phyloP scores from a whole-genome alignment of 2,329 filamentous ascomycete species.

The Penicillium sp. region DNA sequence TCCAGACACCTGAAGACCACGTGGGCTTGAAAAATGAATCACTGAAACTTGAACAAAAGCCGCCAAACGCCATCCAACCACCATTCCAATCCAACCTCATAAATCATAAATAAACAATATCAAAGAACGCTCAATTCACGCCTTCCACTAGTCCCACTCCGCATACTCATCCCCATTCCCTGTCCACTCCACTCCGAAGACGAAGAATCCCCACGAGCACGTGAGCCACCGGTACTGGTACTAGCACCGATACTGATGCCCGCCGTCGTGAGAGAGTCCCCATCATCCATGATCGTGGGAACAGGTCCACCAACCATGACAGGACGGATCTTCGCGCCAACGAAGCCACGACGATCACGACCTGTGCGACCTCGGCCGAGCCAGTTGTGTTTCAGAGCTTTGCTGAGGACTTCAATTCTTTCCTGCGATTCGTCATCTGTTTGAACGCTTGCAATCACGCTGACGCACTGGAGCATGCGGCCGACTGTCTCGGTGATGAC shows the following conservation, averaged over 20 bases:
- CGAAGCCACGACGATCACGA: conserved; percentile 83
- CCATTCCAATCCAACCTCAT: conserved; percentile 2
- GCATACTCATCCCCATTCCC: conserved; percentile 20
- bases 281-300: conserved; percentile 24
- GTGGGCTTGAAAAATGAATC: neutral
- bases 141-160: conserved; percentile 19
- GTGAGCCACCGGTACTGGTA: conserved; percentile 23
- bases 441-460: conserved; percentile 77
- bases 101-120: conserved; percentile 1
- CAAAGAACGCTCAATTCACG: conserved; percentile 34
- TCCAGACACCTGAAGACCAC: neutral
- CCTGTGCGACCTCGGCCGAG: conserved; percentile 86
- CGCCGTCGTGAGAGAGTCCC: conserved; percentile 23
- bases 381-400: conserved; percentile 95
- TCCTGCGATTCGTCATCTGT: conserved; percentile 70
- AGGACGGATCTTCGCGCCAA: conserved; percentile 61
- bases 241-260: conserved; percentile 25
- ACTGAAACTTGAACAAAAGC: neutral
- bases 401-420: conserved; percentile 79
- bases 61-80: neutral
- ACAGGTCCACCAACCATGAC: conserved; percentile 28
- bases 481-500: conserved; percentile 94
- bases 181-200: conserved; percentile 26
- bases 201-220: conserved; percentile 21
- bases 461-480: conserved; percentile 93